Percentiles rank a stretch among this genome's conserved stretches.
These are phyloP conservation scores for Hypoxylon lienhwacheense DNA, from an alignment of 495 filamentous ascomycete genomes.

Conservation along the genomic window DNA sequence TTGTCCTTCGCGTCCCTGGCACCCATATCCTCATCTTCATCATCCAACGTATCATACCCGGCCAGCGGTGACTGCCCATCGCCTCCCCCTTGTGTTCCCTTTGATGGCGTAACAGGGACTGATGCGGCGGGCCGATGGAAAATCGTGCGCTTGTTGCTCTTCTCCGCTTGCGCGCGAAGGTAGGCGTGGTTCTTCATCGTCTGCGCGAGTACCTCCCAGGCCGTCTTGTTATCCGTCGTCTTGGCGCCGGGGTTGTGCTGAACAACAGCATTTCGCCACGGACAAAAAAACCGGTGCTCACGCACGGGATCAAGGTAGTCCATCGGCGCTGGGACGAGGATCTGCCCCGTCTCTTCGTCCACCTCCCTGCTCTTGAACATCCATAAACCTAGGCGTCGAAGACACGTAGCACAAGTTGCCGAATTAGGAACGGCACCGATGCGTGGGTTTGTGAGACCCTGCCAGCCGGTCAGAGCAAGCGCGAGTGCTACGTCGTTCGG, in stretches of 20 bases:
- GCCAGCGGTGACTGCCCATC: slow-evolving; percentile 12
- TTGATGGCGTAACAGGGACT: slow-evolving; percentile 30
- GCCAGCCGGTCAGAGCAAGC: slow-evolving; percentile 87
- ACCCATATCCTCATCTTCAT: slow-evolving; percentile 47
- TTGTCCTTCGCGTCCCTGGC: slow-evolving; percentile 56
- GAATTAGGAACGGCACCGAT: slow-evolving; percentile 61
- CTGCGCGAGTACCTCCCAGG: slow-evolving; percentile 50
- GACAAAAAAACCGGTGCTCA: slow-evolving; percentile 81
- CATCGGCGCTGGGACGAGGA: slow-evolving; percentile 60
- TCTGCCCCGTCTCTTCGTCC: slow-evolving; percentile 47
- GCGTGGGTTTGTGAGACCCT: slow-evolving; percentile 64
- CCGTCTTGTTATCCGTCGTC: slow-evolving; percentile 39
- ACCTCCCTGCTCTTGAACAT: slow-evolving; percentile 73
- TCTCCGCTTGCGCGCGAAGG: slow-evolving; percentile 38
- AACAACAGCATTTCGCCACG: slow-evolving; percentile 66
- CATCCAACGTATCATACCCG: slow-evolving; percentile 28
- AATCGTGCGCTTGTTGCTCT: slow-evolving; percentile 20
- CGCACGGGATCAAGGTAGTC: slow-evolving; percentile 65
- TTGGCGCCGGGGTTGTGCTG: slow-evolving; percentile 55
- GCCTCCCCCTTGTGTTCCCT: slow-evolving; percentile 16
- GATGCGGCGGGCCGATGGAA: slow-evolving; percentile 34
- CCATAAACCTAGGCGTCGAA: slow-evolving; percentile 89
- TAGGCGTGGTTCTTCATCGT: slow-evolving; percentile 51
- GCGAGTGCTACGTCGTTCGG: slow-evolving; percentile 69
- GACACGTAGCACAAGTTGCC: slow-evolving; percentile 80